Conservation (phyloP, 352 stramenopile species). For the Globisporangium nagaii region DNA sequence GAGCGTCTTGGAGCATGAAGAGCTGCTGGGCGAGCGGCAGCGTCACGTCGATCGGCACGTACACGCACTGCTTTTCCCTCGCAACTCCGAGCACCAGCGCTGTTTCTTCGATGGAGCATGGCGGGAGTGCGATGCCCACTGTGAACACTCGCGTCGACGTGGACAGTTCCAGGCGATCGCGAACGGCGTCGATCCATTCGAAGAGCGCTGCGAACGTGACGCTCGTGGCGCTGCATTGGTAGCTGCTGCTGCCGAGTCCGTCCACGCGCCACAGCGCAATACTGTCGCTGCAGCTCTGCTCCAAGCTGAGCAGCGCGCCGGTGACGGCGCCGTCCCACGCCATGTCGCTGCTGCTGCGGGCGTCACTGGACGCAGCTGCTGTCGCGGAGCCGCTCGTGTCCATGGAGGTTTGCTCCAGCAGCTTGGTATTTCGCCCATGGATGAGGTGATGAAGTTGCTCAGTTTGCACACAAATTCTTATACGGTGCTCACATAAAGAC, state of each 20-base stretch:
- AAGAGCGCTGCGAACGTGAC: slow-evolving; percentile 6
- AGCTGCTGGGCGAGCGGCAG: slow-evolving; percentile 25
- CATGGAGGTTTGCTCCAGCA: neutral
- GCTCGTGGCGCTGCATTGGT: neutral
- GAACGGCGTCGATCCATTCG: slow-evolving; percentile 1
- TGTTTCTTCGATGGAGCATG: slow-evolving; percentile 47
- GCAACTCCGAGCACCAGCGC: slow-evolving; percentile 30
- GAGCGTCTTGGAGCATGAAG: slow-evolving; percentile 16
- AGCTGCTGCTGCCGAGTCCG: neutral
- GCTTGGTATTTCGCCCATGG: no score
- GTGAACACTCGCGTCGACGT: slow-evolving; percentile 6
- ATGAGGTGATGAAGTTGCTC: neutral
- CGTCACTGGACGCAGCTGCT: no score
- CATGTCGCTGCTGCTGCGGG: no score
- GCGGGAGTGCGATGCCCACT: slow-evolving; percentile 33
- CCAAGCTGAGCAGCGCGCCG: slow-evolving; percentile 1
- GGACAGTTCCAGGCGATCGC: neutral
- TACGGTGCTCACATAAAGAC: no score
- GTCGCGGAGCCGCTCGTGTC: no score
- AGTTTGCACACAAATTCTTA: no score
- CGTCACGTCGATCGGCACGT: slow-evolving; percentile 39
- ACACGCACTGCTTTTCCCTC: slow-evolving; percentile 23
- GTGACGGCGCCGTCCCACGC: neutral
- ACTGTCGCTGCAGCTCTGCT: neutral
- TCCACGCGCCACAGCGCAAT: slow-evolving; percentile 1